Base-by-base conservation (phyloP, 768 basidiomycete species). In the Macrolepiota albuminosa region DNA sequence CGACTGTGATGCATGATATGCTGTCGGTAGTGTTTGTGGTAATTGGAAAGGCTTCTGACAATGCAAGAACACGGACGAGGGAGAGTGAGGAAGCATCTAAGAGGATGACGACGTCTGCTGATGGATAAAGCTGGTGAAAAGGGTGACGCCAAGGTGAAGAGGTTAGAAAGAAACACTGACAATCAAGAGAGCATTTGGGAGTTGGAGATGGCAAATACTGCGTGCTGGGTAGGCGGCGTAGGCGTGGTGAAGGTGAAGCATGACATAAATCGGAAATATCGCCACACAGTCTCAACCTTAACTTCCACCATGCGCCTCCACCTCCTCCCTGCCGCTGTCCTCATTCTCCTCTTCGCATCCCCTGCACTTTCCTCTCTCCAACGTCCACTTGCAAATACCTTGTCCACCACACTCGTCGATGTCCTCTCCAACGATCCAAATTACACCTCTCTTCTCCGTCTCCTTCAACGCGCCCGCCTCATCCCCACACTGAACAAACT, bases 401-500 rank as follows among this genome's bases (percentile, higher is more conserved):
- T 70, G 0, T 79, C 86, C 1, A 76, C 68, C 9, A 94, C 89
- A 42, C 77, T 98, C 59, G 82, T 95, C 67, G 93, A 95, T 66
- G 81, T 83, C 51, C 88, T 99, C 63, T 82, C 76, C 42, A 73
- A 74, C 0, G 92, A 95, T 67, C 76, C 84, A 2, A 88, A 96
- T 72, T 95, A 93, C 68, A 76, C 85, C 1, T 86, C 85, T 33
- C 78, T 97, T 18, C 75, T 98, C 18, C 69, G 69, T 24, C 83
- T 98, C 14, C 80, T 98, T 11, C 94, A 96, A 71, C 83, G 84
- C 14, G 83, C 96, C 4, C 86, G 87, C 61, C 87, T 98, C 63
- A 86, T 99, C 56, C 97, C 97, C 2, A 93, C 92, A 6, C 81
- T 99, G 63, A 97, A 96, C 72, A 85, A 79, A 64, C 85, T 99